phyloP scores from a whole-genome alignment of 2,329 filamentous ascomycete species.

The Plectosphaerella plurivora region DNA sequence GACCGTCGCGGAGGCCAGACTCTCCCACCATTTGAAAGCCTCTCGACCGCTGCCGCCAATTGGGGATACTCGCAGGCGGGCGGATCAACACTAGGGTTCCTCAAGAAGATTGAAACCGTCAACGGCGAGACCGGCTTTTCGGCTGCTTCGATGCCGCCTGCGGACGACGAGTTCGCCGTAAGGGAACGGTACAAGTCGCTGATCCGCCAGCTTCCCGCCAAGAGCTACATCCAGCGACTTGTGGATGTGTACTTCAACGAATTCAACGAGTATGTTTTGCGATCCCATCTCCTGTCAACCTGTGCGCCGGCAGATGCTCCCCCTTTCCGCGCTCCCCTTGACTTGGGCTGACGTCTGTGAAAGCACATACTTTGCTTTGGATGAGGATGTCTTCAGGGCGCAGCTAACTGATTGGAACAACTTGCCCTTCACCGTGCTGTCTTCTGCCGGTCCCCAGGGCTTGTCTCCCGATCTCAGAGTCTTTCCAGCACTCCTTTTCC shows the following conservation, averaged over 20 bases:
- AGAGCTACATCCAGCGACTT: slow-evolving; percentile 49
- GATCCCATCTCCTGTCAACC: neutral
- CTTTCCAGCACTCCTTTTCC: slow-evolving; percentile 57
- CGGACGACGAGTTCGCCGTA: slow-evolving; percentile 32
- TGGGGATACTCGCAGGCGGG: slow-evolving; percentile 51
- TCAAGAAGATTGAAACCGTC: slow-evolving; percentile 49
- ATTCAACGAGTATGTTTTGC: slow-evolving; percentile 45
- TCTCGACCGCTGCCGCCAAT: slow-evolving; percentile 38
- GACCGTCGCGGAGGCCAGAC: slow-evolving; percentile 11
- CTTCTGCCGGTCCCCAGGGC: slow-evolving; percentile 43
- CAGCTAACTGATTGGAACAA: slow-evolving; percentile 52
- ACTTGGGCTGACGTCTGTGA: neutral
- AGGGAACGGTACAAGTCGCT: slow-evolving; percentile 55
- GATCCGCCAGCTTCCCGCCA: slow-evolving; percentile 52
- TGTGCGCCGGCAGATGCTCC: neutral
- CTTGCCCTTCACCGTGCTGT: slow-evolving; percentile 46
- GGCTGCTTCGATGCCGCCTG: slow-evolving; percentile 12
- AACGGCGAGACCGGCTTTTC: slow-evolving; percentile 27
- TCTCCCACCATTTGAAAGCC: slow-evolving; percentile 20
- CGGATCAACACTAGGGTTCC: slow-evolving; percentile 49
- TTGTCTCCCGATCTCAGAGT: slow-evolving; percentile 46
- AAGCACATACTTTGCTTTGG: slow-evolving; percentile 44
- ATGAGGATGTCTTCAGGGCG: slow-evolving; percentile 44
- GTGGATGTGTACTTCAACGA: slow-evolving; percentile 50
- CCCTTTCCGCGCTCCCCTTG: neutral